Percentiles rank a stretch among this genome's conserved stretches.
phyloP scores from a whole-genome alignment of 441 rosid genomes.

The Corymbia citriodora region DNA sequence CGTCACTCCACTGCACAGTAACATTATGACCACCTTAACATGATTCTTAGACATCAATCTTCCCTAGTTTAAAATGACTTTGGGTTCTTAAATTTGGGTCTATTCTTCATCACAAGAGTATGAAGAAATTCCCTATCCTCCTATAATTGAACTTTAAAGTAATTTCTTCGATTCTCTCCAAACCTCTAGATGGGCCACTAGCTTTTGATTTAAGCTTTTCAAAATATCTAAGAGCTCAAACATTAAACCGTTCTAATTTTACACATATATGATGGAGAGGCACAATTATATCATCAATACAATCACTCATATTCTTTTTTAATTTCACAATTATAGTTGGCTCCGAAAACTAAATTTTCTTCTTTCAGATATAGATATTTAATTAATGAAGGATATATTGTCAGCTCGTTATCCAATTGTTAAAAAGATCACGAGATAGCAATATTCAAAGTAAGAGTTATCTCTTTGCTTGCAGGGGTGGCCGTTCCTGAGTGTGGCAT shows the following conservation, averaged over 20 bases:
- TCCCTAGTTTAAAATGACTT: neutral
- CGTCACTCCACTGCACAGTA: neutral
- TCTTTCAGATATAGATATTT: neutral
- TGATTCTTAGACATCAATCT: neutral
- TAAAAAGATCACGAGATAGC: neutral
- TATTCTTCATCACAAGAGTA: neutral
- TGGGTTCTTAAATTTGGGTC: neutral
- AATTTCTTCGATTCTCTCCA: neutral
- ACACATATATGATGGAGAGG: neutral
- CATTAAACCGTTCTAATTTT: neutral
- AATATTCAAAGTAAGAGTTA: neutral
- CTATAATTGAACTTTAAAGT: neutral
- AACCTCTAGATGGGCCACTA: neutral
- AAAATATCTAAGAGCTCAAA: neutral
- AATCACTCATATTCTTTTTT: neutral
- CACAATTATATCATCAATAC: neutral
- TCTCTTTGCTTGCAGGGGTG: neutral
- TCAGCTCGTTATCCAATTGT: neutral
- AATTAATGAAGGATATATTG: neutral
- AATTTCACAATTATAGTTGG: neutral
- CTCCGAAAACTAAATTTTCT: neutral
- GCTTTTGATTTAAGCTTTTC: neutral
- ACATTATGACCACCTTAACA: neutral
- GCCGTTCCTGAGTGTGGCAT: neutral
- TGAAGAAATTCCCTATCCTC: neutral